Percentiles rank a stretch among this genome's conserved stretches.
Conservation (phyloP, 148 eudicot species). For the Diospyros lotus region DNA sequence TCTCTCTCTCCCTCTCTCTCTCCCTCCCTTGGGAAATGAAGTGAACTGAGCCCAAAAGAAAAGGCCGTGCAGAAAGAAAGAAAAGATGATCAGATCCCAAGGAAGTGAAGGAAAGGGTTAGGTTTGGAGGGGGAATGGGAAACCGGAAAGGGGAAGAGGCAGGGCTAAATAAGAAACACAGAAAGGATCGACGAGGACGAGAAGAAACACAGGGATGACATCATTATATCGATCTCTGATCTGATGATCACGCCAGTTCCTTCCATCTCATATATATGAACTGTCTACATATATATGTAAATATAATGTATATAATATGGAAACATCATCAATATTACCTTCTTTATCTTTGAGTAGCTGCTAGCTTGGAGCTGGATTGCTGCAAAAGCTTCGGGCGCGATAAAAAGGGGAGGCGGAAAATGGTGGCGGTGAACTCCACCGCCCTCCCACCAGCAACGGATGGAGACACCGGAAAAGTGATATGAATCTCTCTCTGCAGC, state of each 20-base stretch:
- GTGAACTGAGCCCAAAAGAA: constrained; percentile 22
- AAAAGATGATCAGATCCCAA: constrained; percentile 29
- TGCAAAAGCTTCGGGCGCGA: constrained; percentile 37
- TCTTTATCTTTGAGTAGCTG: not conserved
- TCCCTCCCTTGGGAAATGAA: constrained; percentile 32
- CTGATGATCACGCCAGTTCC: constrained; percentile 6
- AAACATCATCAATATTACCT: constrained; percentile 13
- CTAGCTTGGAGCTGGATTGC: constrained; percentile 41
- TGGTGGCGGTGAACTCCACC: constrained; percentile 20
- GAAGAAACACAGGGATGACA: not conserved
- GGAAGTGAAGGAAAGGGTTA: not conserved
- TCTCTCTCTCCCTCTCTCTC: not conserved
- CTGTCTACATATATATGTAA: constrained; percentile 3
- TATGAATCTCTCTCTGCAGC: constrained; percentile 4
- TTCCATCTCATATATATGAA: constrained; percentile 6
- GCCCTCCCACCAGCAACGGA: constrained; percentile 56
- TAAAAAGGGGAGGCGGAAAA: constrained; percentile 30
- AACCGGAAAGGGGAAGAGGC: not conserved
- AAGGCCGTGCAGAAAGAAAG: not conserved
- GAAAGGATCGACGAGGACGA: not conserved
- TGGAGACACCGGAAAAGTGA: constrained; percentile 29
- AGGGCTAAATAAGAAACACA: constrained; percentile 37
- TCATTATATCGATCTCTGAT: constrained; percentile 18
- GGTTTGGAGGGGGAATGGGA: not conserved
- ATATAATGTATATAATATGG: constrained; percentile 10